Evolutionary conservation across 2,329 filamentous ascomycete genomes (phyloP), one percentile per base, ranked within the genome.

Genomic region (Botryotinia calthae): DNA sequence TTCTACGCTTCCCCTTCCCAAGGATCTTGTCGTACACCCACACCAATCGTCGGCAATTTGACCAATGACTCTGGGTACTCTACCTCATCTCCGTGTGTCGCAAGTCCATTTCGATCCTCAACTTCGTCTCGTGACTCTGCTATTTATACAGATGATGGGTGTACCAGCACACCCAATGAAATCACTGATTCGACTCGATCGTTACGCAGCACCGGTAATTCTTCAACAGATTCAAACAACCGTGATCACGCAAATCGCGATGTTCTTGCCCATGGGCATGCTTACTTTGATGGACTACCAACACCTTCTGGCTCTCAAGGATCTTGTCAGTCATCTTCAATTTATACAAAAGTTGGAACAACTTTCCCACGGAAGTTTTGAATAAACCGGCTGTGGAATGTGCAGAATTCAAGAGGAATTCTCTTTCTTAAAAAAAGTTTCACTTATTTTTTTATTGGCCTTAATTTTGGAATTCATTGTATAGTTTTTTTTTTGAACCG

Each of bases 1-100:
- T 81, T 81, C 34, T 76, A 69, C 31, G 56, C 70, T 10, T 28
- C 28, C 31, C 22, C 56, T 31, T n/a, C 37, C 46, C 31, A 65
- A 72, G 62, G 22, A 44, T 22, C 51, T 42, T 25, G 28, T 9
- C n/a, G 34, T 42, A 16, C 48, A 25, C n/a, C 25, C 16, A 25
- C 37, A 31, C 37, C 25, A 18, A 31, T 68, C 28, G 14, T n/a
- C n/a, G 54, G 40, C 2, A 68, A 58, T 56, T 18, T 68, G 16
- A 56, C 65, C 48, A 68, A 68, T n/a, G 65, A 68, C 51, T 68
- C 65, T 31, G 65, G 65, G 18, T 68, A 56, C 37, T 68, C 65
- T 4, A 16, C 51, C 7, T 68, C 65, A 28, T 56, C 65, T 25
- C 48, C n/a, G 7, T 56, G 54, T 42, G 65, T 56, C 34, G 51